phyloP scores from a whole-genome alignment of 2,329 filamentous ascomycete genomes.

The Coniochaeta sp. region DNA sequence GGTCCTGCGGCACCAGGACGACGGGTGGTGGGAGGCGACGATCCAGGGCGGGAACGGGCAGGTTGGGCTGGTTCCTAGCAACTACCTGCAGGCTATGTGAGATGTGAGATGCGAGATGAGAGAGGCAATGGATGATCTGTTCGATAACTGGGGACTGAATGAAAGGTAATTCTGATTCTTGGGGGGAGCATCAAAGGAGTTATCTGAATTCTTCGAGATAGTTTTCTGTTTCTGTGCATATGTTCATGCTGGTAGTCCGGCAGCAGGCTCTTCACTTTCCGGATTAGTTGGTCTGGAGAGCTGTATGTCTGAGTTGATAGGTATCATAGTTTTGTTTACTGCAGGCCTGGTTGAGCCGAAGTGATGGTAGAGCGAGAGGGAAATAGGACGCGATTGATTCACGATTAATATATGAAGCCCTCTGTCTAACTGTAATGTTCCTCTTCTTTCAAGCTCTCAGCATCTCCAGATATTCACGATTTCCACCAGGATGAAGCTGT shows the following conservation, averaged over 20 bases:
- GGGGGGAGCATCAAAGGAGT: not conserved
- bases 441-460: too few relatives aligned
- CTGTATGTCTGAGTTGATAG: not conserved
- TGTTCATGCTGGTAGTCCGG: not conserved
- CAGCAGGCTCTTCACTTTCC: not conserved
- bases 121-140: conserved; percentile 1
- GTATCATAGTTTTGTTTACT: not conserved
- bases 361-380: not conserved
- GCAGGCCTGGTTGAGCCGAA: not conserved
- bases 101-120: conserved; percentile 4
- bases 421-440: too few relatives aligned
- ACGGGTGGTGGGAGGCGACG: conserved; percentile 99
- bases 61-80: conserved; percentile 59
- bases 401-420: not conserved
- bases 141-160: not conserved
- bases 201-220: not conserved
- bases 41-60: conserved; percentile 62
- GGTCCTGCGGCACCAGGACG: conserved; percentile 84
- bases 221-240: not conserved
- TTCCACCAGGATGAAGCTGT: not conserved
- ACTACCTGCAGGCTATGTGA: conserved; percentile 54
- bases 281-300: not conserved
- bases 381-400: not conserved
- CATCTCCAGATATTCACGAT: not conserved
- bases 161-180: too few relatives aligned